Conservation (phyloP, 1,284 basidiomycete species). For the Cryptococcus sp. region DNA sequence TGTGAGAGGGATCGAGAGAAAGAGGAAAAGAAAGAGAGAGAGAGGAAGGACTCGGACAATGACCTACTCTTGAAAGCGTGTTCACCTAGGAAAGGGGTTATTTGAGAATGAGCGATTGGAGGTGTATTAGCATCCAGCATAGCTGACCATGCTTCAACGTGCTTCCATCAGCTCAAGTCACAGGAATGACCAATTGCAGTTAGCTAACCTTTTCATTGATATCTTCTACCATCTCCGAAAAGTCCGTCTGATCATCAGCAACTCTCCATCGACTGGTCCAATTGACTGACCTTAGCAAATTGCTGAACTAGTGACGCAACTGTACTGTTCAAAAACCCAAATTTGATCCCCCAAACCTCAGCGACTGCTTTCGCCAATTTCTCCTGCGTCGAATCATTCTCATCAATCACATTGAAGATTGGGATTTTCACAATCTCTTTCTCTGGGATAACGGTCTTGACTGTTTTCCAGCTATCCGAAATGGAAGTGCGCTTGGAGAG, state of each 20-base stretch:
- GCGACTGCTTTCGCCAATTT: constrained; percentile 69
- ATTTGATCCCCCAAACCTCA: constrained; percentile 73
- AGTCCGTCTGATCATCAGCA: constrained; percentile 45
- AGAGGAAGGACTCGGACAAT: neutral
- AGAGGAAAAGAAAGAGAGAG: neutral
- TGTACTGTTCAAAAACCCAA: constrained; percentile 74
- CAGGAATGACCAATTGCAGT: neutral
- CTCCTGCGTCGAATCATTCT: constrained; percentile 68
- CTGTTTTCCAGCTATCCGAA: constrained; percentile 35
- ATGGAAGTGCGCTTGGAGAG: constrained; percentile 17
- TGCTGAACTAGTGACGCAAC: constrained; percentile 55
- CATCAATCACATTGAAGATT: constrained; percentile 80
- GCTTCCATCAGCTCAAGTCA: constrained; percentile 35
- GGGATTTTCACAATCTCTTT: constrained; percentile 62
- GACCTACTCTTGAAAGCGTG: constrained; percentile 51
- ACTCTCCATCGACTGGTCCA: constrained; percentile 1
- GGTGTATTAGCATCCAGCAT: constrained; percentile 73
- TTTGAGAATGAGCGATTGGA: constrained; percentile 67
- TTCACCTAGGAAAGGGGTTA: constrained; percentile 77
- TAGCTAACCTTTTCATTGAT: constrained; percentile 66
- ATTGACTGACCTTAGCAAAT: constrained; percentile 35
- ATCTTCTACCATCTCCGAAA: constrained; percentile 72
- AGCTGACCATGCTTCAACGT: constrained; percentile 76
- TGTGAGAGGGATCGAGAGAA: constrained; percentile 58
- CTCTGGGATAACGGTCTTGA: constrained; percentile 51